Percentiles rank a stretch among this genome's conserved stretches.
Evolutionary conservation across 2,329 filamentous ascomycete genomes (phyloP).

Genomic region (Trichophyton benhamiae): DNA sequence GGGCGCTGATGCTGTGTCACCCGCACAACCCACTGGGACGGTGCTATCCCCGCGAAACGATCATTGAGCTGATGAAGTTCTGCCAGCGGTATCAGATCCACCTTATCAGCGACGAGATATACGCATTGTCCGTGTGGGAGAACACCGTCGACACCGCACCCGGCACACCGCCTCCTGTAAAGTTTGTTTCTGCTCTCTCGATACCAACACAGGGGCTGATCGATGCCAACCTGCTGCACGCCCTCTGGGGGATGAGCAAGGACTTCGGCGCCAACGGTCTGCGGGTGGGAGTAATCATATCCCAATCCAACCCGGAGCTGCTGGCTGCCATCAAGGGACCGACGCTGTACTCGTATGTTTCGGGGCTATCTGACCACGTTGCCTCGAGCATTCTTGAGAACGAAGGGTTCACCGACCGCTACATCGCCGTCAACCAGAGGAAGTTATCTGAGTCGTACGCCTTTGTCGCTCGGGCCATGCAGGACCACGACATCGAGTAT

Average conservation of each 20-base stretch:
- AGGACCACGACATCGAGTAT: slow-evolving; percentile 35
- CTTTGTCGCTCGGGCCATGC: slow-evolving; percentile 29
- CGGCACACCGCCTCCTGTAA: slow-evolving; percentile 18
- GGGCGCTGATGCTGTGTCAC: slow-evolving; percentile 33
- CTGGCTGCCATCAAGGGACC: slow-evolving; percentile 30
- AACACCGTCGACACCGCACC: slow-evolving; percentile 39
- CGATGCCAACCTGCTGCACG: slow-evolving; percentile 40
- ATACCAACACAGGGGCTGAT: slow-evolving; percentile 36
- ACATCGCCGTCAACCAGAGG: slow-evolving; percentile 34
- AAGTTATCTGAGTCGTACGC: slow-evolving; percentile 32
- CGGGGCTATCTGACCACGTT: slow-evolving; percentile 34
- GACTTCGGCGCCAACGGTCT: slow-evolving; percentile 48
- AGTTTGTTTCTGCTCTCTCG: slow-evolving; percentile 38
- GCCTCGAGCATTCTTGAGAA: slow-evolving; percentile 35
- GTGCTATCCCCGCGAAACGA: slow-evolving; percentile 34
- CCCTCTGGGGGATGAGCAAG: slow-evolving; percentile 36
- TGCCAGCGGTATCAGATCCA: slow-evolving; percentile 42
- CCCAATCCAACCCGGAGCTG: slow-evolving; percentile 25
- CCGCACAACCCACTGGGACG: slow-evolving; percentile 38
- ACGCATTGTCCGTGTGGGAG: slow-evolving; percentile 26
- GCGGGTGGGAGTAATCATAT: slow-evolving; percentile 32
- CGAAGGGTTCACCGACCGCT: slow-evolving; percentile 32
- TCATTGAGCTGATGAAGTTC: slow-evolving; percentile 36
- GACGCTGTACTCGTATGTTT: slow-evolving; percentile 37
- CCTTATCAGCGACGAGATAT: slow-evolving; percentile 48